phyloP scores from a whole-genome alignment of 1,284 basidiomycete species.

The Rugiboletus extremiorientalis region DNA sequence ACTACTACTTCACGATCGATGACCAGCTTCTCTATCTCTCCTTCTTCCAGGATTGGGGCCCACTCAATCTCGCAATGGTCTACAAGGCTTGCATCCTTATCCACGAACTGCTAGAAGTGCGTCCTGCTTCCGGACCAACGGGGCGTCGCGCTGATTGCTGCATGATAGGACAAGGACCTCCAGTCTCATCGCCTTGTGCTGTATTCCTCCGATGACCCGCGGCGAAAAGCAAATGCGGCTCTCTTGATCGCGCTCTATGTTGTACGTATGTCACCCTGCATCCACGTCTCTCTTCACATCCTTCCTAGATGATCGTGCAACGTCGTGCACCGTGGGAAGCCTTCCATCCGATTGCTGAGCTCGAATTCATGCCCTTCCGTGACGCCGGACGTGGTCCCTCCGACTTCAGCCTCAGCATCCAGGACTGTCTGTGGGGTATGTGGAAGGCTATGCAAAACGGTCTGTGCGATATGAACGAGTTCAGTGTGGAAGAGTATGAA shows the following conservation, averaged over 20 bases:
- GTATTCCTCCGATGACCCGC: constrained; percentile 85
- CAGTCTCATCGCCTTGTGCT: constrained; percentile 76
- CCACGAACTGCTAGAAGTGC: constrained; percentile 83
- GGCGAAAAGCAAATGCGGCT: constrained; percentile 91
- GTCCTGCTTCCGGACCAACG: neutral
- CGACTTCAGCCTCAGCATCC: constrained; percentile 91
- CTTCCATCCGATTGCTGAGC: constrained; percentile 86
- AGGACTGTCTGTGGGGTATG: constrained; percentile 93
- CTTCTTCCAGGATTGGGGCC: constrained; percentile 96
- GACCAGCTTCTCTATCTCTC: constrained; percentile 90
- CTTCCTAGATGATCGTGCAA: constrained; percentile 85
- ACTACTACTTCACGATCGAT: constrained; percentile 89
- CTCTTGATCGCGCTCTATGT: constrained; percentile 90
- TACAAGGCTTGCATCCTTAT: constrained; percentile 94
- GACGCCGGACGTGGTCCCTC: constrained; percentile 94
- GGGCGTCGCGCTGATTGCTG: constrained; percentile 13
- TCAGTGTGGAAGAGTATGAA: constrained; percentile 89
- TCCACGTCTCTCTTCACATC: constrained; percentile 19
- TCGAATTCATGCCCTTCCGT: constrained; percentile 93
- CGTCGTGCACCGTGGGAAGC: constrained; percentile 93
- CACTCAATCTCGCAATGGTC: constrained; percentile 89
- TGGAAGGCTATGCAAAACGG: constrained; percentile 92
- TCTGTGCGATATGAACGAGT: constrained; percentile 90
- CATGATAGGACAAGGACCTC: constrained; percentile 66
- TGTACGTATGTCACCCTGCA: constrained; percentile 46